These are phyloP conservation scores for Aureobasidium vineae DNA, from an alignment of 2,329 filamentous ascomycete species.

Conservation along the genomic window DNA sequence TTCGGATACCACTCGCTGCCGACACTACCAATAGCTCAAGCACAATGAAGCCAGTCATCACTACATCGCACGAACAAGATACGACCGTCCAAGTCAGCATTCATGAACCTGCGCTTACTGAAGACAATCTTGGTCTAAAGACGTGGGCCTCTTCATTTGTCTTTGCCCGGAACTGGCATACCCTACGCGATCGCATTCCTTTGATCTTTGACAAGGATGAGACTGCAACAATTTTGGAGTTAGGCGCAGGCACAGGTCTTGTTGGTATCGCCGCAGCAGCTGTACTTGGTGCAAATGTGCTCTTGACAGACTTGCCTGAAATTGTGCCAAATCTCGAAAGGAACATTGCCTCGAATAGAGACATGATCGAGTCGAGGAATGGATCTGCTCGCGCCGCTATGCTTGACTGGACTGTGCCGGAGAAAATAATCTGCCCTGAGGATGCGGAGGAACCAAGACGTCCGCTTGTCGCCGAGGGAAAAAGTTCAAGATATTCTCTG, in stretches of 20 bases:
- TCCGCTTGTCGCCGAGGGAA: background rate
- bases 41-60: conserved; percentile 26
- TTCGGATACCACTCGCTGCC: conserved; percentile 50
- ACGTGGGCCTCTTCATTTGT: conserved; percentile 94
- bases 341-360: conserved; percentile 67
- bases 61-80: conserved; percentile 28
- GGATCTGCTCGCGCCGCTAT: conserved; percentile 62
- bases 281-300: conserved; percentile 63
- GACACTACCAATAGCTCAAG: conserved; percentile 15
- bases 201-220: conserved; percentile 26
- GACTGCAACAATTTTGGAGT: conserved; percentile 58
- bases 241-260: conserved; percentile 89
- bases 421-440: conserved; percentile 31
- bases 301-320: conserved; percentile 78
- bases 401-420: conserved; percentile 70
- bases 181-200: conserved; percentile 33
- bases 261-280: conserved; percentile 81
- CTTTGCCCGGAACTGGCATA: conserved; percentile 67
- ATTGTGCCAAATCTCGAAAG: conserved; percentile 78
- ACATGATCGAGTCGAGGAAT: conserved; percentile 54
- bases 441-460: background rate
- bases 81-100: conserved; percentile 63
- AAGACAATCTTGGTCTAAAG: conserved; percentile 86
- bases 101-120: conserved; percentile 81
- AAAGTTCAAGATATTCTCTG: conserved; percentile 48